Conservation (phyloP, 179 eudicot species). For the Pouteria campechiana region DNA sequence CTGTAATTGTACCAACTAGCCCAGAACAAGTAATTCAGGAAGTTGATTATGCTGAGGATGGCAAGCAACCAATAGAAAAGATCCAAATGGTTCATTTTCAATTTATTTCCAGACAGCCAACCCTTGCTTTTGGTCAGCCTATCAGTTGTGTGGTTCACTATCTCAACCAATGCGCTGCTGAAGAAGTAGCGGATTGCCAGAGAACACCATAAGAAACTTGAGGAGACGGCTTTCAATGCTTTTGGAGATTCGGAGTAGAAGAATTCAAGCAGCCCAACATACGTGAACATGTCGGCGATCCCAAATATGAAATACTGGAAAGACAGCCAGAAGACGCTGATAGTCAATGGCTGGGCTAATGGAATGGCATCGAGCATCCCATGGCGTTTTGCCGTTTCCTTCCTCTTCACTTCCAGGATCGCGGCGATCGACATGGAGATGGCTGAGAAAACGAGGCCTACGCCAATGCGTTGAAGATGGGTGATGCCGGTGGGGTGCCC, state of each 20-base stretch:
- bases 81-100: constrained; percentile 24
- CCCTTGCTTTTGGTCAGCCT: constrained; percentile 18
- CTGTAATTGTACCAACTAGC: constrained; percentile 47
- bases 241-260: constrained; percentile 42
- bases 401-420: constrained; percentile 26
- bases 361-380: constrained; percentile 27
- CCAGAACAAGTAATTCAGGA: constrained; percentile 30
- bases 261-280: constrained; percentile 40
- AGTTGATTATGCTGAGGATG: constrained; percentile 24
- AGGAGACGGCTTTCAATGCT: constrained; percentile 34
- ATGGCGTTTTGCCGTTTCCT: constrained; percentile 6
- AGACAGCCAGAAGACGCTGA: constrained; percentile 37
- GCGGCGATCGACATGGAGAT: constrained; percentile 37
- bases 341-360: constrained; percentile 6
- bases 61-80: constrained; percentile 44
- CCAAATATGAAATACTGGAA: constrained; percentile 43
- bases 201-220: constrained; percentile 38
- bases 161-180: constrained; percentile 28
- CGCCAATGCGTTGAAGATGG: constrained; percentile 42
- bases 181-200: constrained; percentile 33
- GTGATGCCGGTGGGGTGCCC: constrained; percentile 39
- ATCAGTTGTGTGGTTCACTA: constrained; percentile 24
- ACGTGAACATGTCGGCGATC: constrained; percentile 43
- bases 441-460: constrained; percentile 35
- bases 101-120: constrained; percentile 19